Evolutionary conservation across 495 filamentous ascomycete genomes (phyloP).

Genomic region (Lasiosphaeria miniovina): DNA sequence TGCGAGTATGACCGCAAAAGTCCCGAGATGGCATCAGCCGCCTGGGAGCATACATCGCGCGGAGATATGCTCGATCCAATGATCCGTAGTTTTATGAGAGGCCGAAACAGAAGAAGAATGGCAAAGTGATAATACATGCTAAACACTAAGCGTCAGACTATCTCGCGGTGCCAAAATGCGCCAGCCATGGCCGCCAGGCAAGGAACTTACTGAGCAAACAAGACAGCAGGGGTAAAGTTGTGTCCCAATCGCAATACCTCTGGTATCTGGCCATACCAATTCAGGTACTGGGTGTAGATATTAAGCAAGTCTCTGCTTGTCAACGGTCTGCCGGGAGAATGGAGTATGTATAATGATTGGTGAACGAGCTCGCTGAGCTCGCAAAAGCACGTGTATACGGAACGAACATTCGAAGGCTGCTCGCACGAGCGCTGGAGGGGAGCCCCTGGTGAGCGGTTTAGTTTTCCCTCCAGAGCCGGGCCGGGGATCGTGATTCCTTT

Average conservation of each 20-base stretch:
- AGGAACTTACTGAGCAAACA: slow-evolving; percentile 60
- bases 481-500: slow-evolving; percentile 19
- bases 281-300: slow-evolving; percentile 57
- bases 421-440: slow-evolving; percentile 48
- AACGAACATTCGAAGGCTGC: slow-evolving; percentile 54
- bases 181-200: slow-evolving; percentile 2
- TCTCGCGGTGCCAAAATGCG: background rate
- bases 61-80: slow-evolving; percentile 56
- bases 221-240: slow-evolving; percentile 57
- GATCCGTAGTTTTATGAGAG: slow-evolving; percentile 60
- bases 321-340: slow-evolving; percentile 57
- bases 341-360: slow-evolving; percentile 60
- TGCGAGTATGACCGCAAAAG: slow-evolving; percentile 56
- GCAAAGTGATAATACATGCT: slow-evolving; percentile 68
- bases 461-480: slow-evolving; percentile 10
- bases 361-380: slow-evolving; percentile 67
- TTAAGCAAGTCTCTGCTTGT: slow-evolving; percentile 55
- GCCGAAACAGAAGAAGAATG: slow-evolving; percentile 62
- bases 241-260: slow-evolving; percentile 54
- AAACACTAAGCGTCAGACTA: slow-evolving; percentile 11
- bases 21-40: slow-evolving; percentile 58
- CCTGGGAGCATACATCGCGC: slow-evolving; percentile 59
- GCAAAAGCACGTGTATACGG: slow-evolving; percentile 59
- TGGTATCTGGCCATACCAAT: slow-evolving; percentile 63
- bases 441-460: slow-evolving; percentile 32